phyloP scores from a whole-genome alignment of 306 rosid species.

The Medicago lupulina region DNA sequence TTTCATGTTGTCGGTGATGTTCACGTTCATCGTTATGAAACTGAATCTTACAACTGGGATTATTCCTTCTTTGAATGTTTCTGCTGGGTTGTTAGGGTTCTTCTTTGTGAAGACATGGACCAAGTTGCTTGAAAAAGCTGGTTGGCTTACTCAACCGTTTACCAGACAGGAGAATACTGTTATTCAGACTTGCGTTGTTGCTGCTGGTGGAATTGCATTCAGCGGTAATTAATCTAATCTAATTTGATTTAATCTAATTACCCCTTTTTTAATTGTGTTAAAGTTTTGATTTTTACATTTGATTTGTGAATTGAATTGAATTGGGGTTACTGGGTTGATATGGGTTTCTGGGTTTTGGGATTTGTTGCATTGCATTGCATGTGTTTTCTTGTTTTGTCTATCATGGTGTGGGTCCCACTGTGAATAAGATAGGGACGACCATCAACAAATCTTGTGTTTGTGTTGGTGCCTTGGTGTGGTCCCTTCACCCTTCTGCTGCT shows the following conservation, averaged over 20 bases:
- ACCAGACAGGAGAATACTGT: conserved; percentile 61
- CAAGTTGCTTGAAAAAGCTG: conserved; percentile 29
- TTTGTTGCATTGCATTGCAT: background rate
- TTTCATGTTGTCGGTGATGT: conserved; percentile 40
- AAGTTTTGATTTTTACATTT: background rate
- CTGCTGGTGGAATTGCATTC: conserved; percentile 54
- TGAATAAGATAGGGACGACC: background rate
- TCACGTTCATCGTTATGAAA: conserved; percentile 60
- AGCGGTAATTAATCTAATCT: conserved; percentile 42
- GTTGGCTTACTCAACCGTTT: conserved; percentile 40
- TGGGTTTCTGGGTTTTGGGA: background rate
- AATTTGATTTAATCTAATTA: too few species aligned
- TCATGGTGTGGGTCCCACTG: conserved; percentile 9
- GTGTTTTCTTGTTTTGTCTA: background rate
- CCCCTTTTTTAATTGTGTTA: background rate
- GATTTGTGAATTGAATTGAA: background rate
- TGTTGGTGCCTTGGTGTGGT: background rate
- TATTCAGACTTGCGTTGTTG: conserved; percentile 58
- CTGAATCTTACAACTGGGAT: conserved; percentile 55
- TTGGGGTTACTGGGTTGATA: background rate
- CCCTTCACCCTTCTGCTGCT: background rate
- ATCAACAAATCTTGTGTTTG: background rate
- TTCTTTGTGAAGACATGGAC: conserved; percentile 58
- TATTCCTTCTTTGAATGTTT: conserved; percentile 52
- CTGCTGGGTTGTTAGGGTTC: conserved; percentile 58